phyloP scores from a whole-genome alignment of 306 rosid species.

The Fagus sylvatica region DNA sequence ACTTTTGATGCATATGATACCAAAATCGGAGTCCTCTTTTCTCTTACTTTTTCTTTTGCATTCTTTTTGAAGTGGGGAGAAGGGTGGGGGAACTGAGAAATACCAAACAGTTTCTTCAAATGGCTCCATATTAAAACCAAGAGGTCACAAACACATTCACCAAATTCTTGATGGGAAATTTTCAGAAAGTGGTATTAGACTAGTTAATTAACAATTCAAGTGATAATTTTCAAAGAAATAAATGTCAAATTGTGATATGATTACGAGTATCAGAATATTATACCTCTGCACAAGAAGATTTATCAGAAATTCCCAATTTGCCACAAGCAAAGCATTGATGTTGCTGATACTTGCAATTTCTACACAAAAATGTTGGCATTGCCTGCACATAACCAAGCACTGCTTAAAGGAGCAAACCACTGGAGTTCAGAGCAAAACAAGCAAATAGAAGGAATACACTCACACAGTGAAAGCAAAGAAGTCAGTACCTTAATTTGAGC shows the following conservation, averaged over 20 bases:
- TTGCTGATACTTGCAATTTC: constrained; percentile 55
- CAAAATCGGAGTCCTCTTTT: neutral
- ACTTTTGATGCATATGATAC: neutral
- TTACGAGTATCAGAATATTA: constrained; percentile 7
- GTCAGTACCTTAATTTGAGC: constrained; percentile 41
- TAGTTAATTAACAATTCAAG: neutral
- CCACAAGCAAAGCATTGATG: constrained; percentile 78
- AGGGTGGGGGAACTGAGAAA: neutral
- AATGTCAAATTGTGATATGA: neutral
- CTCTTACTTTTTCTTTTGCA: neutral
- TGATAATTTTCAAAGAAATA: neutral
- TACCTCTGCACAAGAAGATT: constrained; percentile 56
- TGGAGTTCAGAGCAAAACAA: constrained; percentile 6
- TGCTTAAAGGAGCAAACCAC: constrained; percentile 13
- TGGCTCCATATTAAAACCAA: neutral
- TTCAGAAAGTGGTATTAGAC: neutral
- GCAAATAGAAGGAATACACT: constrained; percentile 7
- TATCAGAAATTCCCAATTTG: constrained; percentile 64
- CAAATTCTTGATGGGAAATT: neutral
- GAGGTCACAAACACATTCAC: neutral
- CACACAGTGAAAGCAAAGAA: neutral
- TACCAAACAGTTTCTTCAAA: neutral
- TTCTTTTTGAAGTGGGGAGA: neutral
- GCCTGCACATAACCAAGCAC: constrained; percentile 43
- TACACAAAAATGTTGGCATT: constrained; percentile 48